A percentile compares a stretch with the other conserved stretches of the same genome.
phyloP scores from a whole-genome alignment of 2,329 filamentous ascomycete species.

The Fusarium lateritium region DNA sequence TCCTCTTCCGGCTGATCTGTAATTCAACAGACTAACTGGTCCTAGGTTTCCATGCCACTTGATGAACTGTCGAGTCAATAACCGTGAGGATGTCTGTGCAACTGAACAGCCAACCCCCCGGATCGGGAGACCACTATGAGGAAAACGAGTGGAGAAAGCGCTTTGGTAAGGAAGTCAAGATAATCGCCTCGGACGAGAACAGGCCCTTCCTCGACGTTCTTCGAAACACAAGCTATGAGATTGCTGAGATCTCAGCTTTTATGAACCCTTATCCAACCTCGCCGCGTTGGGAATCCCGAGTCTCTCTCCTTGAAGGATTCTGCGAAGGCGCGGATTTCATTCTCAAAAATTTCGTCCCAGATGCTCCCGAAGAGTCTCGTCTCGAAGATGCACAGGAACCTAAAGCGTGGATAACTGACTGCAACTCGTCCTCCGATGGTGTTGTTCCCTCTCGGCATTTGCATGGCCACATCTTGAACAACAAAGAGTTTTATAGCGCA shows the following conservation, averaged over 20 bases:
- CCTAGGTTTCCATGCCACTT: too few relatives aligned
- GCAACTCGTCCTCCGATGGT: not conserved
- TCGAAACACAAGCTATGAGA: not conserved
- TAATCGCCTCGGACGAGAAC: not conserved
- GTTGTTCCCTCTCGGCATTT: not conserved
- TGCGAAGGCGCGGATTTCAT: not conserved
- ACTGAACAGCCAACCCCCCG: not conserved
- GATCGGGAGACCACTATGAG: not conserved
- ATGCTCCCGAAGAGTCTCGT: not conserved
- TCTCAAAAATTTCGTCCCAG: not conserved
- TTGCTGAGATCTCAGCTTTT: not conserved
- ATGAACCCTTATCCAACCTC: not conserved
- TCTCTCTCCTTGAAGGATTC: not conserved
- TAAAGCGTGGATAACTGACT: slow-evolving; percentile 6
- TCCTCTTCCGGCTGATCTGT: too few relatives aligned
- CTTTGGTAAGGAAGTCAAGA: not conserved
- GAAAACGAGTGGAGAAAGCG: not conserved
- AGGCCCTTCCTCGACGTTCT: not conserved
- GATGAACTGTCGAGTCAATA: too few relatives aligned
- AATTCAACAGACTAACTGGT: too few relatives aligned
- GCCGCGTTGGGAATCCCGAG: not conserved
- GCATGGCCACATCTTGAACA: not conserved
- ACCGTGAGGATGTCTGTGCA: not conserved
- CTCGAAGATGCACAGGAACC: not conserved
- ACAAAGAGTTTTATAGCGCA: not conserved